Conservation (phyloP, 176 grass and related monocot genomes). For the Juncus inflexus region DNA sequence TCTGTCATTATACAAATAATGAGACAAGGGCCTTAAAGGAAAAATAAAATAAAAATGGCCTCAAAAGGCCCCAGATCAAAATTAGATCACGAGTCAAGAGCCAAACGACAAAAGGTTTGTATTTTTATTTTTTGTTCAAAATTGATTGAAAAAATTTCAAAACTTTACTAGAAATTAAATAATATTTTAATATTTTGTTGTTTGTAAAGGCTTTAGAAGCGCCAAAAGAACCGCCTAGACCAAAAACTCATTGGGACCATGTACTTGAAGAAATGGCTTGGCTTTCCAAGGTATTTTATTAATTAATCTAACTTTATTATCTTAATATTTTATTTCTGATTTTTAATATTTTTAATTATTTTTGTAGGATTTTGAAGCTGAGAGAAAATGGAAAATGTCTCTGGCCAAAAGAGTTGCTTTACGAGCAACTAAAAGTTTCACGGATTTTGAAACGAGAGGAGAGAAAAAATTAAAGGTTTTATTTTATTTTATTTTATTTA, state of each 20-base stretch:
- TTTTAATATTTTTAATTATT: conserved; percentile 23
- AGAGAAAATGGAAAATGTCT: conserved; percentile 97
- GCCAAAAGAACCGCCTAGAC: conserved; percentile 73
- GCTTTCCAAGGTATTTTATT: conserved; percentile 67
- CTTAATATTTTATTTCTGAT: neutral
- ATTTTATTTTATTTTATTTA: conserved; percentile 9
- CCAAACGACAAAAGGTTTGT: conserved; percentile 92
- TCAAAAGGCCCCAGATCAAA: conserved; percentile 93
- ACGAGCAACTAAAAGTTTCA: conserved; percentile 67
- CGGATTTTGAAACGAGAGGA: conserved; percentile 71
- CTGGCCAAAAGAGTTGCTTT: conserved; percentile 89
- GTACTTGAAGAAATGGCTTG: conserved; percentile 91
- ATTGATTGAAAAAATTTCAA: conserved; percentile 16
- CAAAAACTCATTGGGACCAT: conserved; percentile 97
- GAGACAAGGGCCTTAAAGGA: conserved; percentile 20
- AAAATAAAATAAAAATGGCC: conserved; percentile 61
- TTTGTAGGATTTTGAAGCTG: conserved; percentile 88
- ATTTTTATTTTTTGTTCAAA: neutral
- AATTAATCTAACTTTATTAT: conserved; percentile 7
- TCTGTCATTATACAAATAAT: conserved; percentile 19
- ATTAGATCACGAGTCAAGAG: conserved; percentile 86
- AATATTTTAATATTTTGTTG: neutral
- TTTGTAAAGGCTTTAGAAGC: conserved; percentile 73
- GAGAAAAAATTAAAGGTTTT: conserved; percentile 94
- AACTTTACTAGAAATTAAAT: conserved; percentile 10